Conservation (phyloP, 1,139 yeast species). For the Blastobotrys arbuscula region DNA sequence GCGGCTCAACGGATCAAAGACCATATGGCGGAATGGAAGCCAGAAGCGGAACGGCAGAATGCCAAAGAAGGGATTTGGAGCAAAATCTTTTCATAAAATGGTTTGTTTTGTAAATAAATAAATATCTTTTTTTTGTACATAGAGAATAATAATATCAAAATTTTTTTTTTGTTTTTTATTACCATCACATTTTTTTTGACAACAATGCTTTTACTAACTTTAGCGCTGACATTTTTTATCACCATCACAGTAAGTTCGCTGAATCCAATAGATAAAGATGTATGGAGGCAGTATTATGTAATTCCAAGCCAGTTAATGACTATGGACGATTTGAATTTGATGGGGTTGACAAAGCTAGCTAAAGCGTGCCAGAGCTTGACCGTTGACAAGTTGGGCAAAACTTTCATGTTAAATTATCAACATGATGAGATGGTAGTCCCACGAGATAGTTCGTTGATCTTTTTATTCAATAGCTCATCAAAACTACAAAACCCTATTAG, state of each 20-base stretch:
- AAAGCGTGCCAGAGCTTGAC: conserved; percentile 12
- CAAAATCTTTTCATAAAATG: neutral
- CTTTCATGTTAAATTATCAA: conserved; percentile 17
- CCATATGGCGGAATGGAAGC: conserved; percentile 73
- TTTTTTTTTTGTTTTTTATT: neutral
- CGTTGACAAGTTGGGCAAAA: conserved; percentile 16
- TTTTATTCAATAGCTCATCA: conserved; percentile 21
- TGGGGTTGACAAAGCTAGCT: conserved; percentile 17
- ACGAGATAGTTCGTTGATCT: conserved; percentile 22
- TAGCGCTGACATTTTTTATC: neutral
- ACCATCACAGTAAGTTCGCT: conserved; percentile 1
- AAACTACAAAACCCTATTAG: neutral
- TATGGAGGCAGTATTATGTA: conserved; percentile 21
- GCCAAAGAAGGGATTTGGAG: conserved; percentile 5
- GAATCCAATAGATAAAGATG: conserved; percentile 10
- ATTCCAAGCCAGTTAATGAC: conserved; percentile 23
- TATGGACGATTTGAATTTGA: conserved; percentile 16
- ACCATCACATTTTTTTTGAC: neutral
- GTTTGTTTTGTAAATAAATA: neutral
- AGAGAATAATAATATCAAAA: neutral
- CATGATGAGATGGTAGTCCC: conserved; percentile 21
- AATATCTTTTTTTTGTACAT: neutral
- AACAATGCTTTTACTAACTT: neutral
- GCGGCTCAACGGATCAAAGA: conserved; percentile 75
- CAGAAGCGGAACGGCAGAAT: conserved; percentile 32